Conservation (phyloP, 169 alveolate species). For the Babesia bigemina region DNA sequence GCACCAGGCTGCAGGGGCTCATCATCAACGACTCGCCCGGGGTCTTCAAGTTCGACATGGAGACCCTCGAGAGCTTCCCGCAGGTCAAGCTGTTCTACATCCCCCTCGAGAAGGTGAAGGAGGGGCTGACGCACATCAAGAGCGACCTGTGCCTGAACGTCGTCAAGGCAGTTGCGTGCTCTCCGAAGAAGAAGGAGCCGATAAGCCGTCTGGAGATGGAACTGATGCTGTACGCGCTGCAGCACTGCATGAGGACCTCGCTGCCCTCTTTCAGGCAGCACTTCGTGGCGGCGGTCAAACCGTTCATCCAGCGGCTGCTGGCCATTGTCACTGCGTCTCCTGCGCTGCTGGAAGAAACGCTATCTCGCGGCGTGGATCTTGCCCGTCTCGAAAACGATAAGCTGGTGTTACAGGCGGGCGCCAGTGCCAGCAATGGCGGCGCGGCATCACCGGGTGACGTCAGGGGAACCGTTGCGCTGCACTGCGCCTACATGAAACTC, state of each 20-base stretch:
- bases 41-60: conserved; percentile 3
- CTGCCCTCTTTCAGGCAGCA: conserved; percentile 39
- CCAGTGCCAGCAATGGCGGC: background rate
- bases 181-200: conserved; percentile 24
- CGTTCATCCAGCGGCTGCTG: conserved; percentile 24
- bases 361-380: background rate
- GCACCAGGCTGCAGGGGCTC: conserved; percentile 1
- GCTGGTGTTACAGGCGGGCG: background rate
- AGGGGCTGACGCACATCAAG: conserved; percentile 8
- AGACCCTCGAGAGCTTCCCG: conserved; percentile 8
- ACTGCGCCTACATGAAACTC: conserved; percentile 20
- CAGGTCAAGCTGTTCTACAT: conserved; percentile 38
- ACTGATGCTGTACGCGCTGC: conserved; percentile 29
- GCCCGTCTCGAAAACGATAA: conserved; percentile 4
- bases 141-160: conserved; percentile 32
- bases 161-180: conserved; percentile 28
- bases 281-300: conserved; percentile 43
- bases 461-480: background rate
- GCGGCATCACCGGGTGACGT: background rate
- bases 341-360: background rate
- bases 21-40: conserved; percentile 25
- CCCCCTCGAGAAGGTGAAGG: conserved; percentile 16
- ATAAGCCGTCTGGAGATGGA: conserved; percentile 15
- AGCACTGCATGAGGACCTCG: conserved; percentile 47
- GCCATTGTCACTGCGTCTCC: background rate